Conservation (phyloP, 164 flowering plant species). For the Dillenia turbinata region DNA sequence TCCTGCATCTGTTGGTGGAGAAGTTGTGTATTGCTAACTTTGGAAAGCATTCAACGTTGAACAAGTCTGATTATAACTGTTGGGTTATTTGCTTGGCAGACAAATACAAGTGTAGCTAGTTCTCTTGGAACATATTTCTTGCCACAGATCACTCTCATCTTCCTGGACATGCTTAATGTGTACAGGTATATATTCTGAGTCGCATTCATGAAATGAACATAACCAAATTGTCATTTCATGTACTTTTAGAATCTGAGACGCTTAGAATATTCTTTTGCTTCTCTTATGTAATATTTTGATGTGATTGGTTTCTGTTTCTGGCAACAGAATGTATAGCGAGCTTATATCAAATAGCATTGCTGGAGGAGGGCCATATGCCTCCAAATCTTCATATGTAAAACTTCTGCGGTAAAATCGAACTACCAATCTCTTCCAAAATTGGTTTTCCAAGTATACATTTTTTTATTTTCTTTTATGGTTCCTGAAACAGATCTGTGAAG, state of each 20-base stretch:
- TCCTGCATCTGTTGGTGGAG: too few species aligned
- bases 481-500: slow-evolving; percentile 76
- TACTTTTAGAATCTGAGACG: not conserved
- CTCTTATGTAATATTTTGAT: not conserved
- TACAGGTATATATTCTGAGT: slow-evolving; percentile 56
- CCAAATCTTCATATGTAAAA: slow-evolving; percentile 83
- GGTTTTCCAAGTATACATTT: not conserved
- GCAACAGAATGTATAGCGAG: slow-evolving; percentile 96
- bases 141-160: slow-evolving; percentile 81
- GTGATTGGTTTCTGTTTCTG: slow-evolving; percentile 7
- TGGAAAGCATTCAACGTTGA: not conserved
- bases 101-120: slow-evolving; percentile 91
- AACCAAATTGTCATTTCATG: not conserved
- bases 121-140: slow-evolving; percentile 88
- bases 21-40: too few species aligned
- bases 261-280: not conserved
- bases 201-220: not conserved
- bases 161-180: slow-evolving; percentile 96
- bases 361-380: slow-evolving; percentile 87
- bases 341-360: slow-evolving; percentile 91
- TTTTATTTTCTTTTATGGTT: not conserved
- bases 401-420: slow-evolving; percentile 59
- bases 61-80: slow-evolving; percentile 1
- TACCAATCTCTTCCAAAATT: not conserved
- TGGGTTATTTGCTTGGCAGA: slow-evolving; percentile 42